Conservation (phyloP, 345 rosid species). For the Viola odorata region DNA sequence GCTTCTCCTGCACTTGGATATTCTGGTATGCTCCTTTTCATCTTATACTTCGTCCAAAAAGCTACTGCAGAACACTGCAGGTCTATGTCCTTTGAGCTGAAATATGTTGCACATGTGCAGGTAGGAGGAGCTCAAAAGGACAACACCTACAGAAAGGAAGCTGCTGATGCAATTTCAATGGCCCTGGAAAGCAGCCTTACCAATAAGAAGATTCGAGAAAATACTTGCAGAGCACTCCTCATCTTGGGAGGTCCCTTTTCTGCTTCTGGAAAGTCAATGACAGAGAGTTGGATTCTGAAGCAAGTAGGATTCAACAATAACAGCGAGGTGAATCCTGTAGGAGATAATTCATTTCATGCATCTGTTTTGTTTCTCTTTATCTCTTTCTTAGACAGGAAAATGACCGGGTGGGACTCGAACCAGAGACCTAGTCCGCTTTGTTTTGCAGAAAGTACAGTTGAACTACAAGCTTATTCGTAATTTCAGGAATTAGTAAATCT, state of each 20-base stretch:
- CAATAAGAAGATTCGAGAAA: slow-evolving; percentile 31
- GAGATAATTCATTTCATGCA: slow-evolving; percentile 9
- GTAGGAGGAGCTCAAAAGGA: slow-evolving; percentile 38
- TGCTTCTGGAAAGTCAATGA: slow-evolving; percentile 24
- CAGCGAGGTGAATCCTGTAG: slow-evolving; percentile 16
- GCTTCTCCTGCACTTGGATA: slow-evolving; percentile 46
- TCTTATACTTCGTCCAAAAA: neutral
- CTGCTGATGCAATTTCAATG: slow-evolving; percentile 42
- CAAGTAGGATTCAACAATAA: slow-evolving; percentile 32
- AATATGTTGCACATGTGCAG: slow-evolving; percentile 20
- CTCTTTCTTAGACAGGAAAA: too few species aligned
- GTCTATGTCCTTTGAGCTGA: slow-evolving; percentile 2
- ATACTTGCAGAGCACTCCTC: slow-evolving; percentile 45
- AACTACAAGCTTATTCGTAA: neutral
- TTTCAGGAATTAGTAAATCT: too few species aligned
- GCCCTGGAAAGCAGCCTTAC: slow-evolving; percentile 35
- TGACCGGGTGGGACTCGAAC: too few species aligned
- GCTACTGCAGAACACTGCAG: neutral
- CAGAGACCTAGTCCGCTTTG: too few species aligned
- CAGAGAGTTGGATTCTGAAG: slow-evolving; percentile 41
- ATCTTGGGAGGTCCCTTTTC: slow-evolving; percentile 42
- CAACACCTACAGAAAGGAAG: slow-evolving; percentile 50
- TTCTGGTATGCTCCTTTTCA: slow-evolving; percentile 29
- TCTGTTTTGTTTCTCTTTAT: too few species aligned
- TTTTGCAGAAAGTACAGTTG: too few species aligned